Percentiles rank a stretch among this genome's conserved stretches.
phyloP scores from a whole-genome alignment of 768 basidiomycete species.

The Lactifluus hygrophoroides region DNA sequence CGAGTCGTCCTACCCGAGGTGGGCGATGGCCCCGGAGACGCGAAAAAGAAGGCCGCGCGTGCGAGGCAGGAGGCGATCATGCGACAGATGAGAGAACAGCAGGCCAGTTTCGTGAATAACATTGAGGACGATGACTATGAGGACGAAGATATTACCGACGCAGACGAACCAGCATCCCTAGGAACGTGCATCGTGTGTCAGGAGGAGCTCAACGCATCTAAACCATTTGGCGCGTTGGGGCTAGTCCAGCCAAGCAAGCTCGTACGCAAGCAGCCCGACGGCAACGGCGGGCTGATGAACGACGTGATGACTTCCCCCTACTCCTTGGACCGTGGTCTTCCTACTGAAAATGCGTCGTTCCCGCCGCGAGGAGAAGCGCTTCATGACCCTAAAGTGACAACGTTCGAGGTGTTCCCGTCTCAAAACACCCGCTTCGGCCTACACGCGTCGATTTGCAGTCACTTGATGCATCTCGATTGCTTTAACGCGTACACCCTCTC shows the following conservation, averaged over 20 bases:
- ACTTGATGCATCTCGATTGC: constrained; percentile 95
- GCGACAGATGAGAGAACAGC: constrained; percentile 91
- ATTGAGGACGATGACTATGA: constrained; percentile 68
- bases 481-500: constrained; percentile 86
- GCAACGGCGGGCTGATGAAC: constrained; percentile 50
- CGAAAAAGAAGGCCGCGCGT: constrained; percentile 79
- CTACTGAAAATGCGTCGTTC: constrained; percentile 32
- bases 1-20: constrained; percentile 32
- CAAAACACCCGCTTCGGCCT: constrained; percentile 77
- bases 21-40: constrained; percentile 48
- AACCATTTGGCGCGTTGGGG: constrained; percentile 79
- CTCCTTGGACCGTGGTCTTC: constrained; percentile 53
- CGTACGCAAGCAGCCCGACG: constrained; percentile 69
- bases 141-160: constrained; percentile 47
- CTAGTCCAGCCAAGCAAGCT: constrained; percentile 83
- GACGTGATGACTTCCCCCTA: constrained; percentile 57
- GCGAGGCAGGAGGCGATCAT: constrained; percentile 90
- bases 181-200: constrained; percentile 99
- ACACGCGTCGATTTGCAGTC: constrained; percentile 82
- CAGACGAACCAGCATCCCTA: constrained; percentile 46
- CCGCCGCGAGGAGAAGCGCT: constrained; percentile 45
- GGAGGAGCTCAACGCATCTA: constrained; percentile 69
- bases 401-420: constrained; percentile 67
- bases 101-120: constrained; percentile 75
- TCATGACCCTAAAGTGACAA: constrained; percentile 39